Evolutionary conservation across 768 basidiomycete genomes (phyloP), one percentile per base, ranked within the genome.

Genomic region (Amanita exitialis): DNA sequence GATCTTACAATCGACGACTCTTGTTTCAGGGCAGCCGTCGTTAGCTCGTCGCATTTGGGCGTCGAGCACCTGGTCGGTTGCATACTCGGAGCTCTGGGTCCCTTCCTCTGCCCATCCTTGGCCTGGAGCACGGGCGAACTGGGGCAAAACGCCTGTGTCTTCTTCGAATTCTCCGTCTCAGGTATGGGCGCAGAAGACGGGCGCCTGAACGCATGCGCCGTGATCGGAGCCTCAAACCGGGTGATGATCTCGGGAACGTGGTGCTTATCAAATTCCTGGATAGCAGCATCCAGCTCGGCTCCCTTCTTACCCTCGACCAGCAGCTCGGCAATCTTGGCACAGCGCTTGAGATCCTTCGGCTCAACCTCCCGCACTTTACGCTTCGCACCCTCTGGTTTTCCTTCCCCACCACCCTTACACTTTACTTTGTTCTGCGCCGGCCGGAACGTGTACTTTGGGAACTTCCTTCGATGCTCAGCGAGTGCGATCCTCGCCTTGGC

Each of bases 401-500:
- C 36, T 15, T 30, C 37, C 3, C 44, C 44, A 41, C 36, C 36
- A 27, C 62, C 62, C 44, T 59, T 62, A 44, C 64, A 68, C 57
- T 71, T 76, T 25, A 65, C 58, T 53, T 69, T 69, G 42, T 60
- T 60, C 59, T 84, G 82, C 15, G 76, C 65, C 1, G 86, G 86
- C 20, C 78, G 70, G 66, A 88, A 90, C 2, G 83, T 74, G 58
- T 90, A 90, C 64, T 82, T 72, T 18, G 86, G 86, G 68, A 78
- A 88, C 65, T 76, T 78, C 58, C 77, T 79, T 66, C 79, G 82
- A 64, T 89, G 86, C 57, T 86, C 86, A 43, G 80, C 83, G 44
- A 79, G 76, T 0, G 83, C 83, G 32, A 69, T 65, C 70, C 79
- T 82, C 16, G 86, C 86, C 64, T 82, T 81, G 44, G 71, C 69